Evolutionary conservation across 306 rosid species (phyloP).

Genomic region (Biancaea sappan): DNA sequence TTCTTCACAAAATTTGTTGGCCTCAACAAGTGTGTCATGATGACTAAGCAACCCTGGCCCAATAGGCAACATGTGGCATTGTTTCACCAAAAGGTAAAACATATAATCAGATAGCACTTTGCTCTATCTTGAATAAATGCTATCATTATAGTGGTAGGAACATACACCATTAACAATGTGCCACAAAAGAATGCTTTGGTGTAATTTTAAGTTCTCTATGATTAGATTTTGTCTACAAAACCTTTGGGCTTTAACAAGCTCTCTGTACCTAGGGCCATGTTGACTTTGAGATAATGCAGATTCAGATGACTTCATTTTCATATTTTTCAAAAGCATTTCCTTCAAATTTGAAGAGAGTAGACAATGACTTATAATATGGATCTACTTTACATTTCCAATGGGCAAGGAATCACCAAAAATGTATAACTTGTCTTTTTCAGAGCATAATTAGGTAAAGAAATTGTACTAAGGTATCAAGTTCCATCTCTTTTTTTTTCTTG

Average conservation of each 20-base stretch:
- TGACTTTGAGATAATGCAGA: neutral
- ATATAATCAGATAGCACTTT: neutral
- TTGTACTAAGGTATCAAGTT: neutral
- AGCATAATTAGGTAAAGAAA: neutral
- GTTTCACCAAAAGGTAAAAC: conserved; percentile 3
- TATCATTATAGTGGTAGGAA: neutral
- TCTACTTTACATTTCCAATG: neutral
- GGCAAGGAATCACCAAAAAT: neutral
- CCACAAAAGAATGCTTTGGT: neutral
- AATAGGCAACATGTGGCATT: too few relatives aligned
- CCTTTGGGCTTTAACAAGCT: neutral
- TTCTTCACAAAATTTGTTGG: too few relatives aligned
- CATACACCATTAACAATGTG: neutral
- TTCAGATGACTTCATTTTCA: neutral
- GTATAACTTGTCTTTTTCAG: neutral
- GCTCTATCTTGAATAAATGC: neutral
- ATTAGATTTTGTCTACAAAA: neutral
- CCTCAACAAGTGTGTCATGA: neutral
- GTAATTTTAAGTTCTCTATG: neutral
- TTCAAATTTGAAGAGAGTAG: neutral
- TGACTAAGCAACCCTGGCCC: neutral
- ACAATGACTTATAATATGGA: too few relatives aligned
- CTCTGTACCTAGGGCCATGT: too few relatives aligned
- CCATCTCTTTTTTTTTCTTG: too few relatives aligned
- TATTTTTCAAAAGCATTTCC: neutral